A percentile compares a stretch with the other conserved stretches of the same genome.
Evolutionary conservation across 2,329 filamentous ascomycete genomes (phyloP).

Genomic region (Colletotrichum somersetense): DNA sequence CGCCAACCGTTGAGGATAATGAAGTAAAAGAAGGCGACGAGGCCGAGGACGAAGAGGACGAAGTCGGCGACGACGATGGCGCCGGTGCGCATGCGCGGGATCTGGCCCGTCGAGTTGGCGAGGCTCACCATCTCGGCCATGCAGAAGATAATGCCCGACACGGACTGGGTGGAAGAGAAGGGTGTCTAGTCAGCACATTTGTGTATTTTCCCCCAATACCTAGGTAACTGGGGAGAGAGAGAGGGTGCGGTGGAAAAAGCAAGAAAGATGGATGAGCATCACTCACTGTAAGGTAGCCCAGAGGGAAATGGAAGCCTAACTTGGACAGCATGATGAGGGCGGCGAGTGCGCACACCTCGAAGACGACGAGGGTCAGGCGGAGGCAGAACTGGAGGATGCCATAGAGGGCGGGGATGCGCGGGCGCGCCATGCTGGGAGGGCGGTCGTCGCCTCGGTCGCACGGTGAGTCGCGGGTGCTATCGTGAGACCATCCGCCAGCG

Average conservation of each 20-base stretch:
- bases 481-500: conserved; percentile 32
- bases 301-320: conserved; percentile 38
- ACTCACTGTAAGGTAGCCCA: conserved; percentile 42
- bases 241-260: not conserved
- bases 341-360: conserved; percentile 43
- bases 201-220: not conserved
- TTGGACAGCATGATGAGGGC: conserved; percentile 40
- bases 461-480: conserved; percentile 19
- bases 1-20: conserved; percentile 43
- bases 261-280: not conserved
- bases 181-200: not conserved
- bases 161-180: conserved; percentile 32
- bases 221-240: too few species aligned
- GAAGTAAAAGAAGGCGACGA: conserved; percentile 44
- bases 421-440: conserved; percentile 40
- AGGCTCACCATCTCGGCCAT: conserved; percentile 52
- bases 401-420: conserved; percentile 41
- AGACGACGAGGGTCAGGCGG: conserved; percentile 41
- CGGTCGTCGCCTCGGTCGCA: conserved; percentile 15
- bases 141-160: conserved; percentile 58
- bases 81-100: conserved; percentile 39
- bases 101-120: conserved; percentile 43
- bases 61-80: conserved; percentile 42
- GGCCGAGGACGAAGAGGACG: conserved; percentile 42
- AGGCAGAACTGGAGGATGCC: conserved; percentile 44